These are phyloP conservation scores for Magnaporthiopsis poae DNA, from an alignment of 2,329 filamentous ascomycete species.

Conservation along the genomic window DNA sequence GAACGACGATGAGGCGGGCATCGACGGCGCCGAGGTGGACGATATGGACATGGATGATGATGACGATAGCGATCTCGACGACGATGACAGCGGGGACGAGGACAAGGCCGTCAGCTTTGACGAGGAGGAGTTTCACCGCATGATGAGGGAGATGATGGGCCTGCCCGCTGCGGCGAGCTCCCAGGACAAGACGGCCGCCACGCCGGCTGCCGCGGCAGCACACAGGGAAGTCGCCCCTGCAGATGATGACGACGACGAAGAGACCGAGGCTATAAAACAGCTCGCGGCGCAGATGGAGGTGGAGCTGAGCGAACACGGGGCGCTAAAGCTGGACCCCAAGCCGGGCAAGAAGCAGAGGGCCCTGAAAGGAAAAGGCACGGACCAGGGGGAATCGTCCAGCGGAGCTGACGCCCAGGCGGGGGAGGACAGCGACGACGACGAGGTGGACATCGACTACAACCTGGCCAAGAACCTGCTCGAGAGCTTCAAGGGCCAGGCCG, in stretches of 20 bases:
- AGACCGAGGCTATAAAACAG: conserved; percentile 53
- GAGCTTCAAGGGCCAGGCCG: conserved; percentile 83
- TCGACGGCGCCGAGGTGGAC: conserved; percentile 65
- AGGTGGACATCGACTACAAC: conserved; percentile 73
- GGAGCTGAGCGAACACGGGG: conserved; percentile 61
- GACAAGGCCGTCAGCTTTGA: conserved; percentile 72
- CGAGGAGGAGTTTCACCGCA: conserved; percentile 70
- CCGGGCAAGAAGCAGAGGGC: conserved; percentile 17
- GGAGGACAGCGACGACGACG: conserved; percentile 32
- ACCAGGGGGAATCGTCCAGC: background rate
- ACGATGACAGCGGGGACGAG: conserved; percentile 52
- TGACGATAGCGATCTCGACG: conserved; percentile 33
- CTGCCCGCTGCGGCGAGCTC: conserved; percentile 26
- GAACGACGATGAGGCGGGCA: conserved; percentile 71
- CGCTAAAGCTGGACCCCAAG: conserved; percentile 43
- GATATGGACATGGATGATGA: conserved; percentile 60
- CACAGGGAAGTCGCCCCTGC: conserved; percentile 4
- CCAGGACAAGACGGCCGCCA: conserved; percentile 5
- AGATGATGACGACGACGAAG: conserved; percentile 30
- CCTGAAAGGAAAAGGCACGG: conserved; percentile 19
- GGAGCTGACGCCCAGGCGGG: conserved; percentile 14
- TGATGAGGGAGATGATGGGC: conserved; percentile 92
- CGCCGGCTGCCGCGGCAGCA: conserved; percentile 9
- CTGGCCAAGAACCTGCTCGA: conserved; percentile 84
- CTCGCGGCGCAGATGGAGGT: conserved; percentile 61